Evolutionary conservation across 768 basidiomycete species (phyloP), one percentile per base, ranked within the genome.

Genomic region (Serendipita vermifera): DNA sequence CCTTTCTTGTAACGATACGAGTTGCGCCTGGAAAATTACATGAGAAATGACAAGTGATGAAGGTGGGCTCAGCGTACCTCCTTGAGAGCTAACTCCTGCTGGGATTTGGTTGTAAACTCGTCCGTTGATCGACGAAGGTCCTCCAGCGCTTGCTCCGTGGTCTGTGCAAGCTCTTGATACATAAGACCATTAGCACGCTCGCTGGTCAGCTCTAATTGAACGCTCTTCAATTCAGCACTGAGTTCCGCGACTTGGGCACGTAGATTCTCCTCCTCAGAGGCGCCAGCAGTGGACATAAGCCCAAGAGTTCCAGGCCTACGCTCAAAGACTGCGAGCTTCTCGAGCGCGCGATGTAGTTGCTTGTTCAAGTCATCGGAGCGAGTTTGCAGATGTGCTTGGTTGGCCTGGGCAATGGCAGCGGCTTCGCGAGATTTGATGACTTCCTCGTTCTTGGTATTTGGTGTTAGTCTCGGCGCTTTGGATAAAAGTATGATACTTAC

Each of bases 321-420:
- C 64, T 92, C 89, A 62, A 89, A 93, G 2, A 92, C 86, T 1
- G 87, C 74, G 26, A 92, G 76, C 68, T 91, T 92, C 73, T 91
- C 89, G 41, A 82, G 78, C 56, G 81, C 82, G 29, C 85, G 85
- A 59, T 85, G 80, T 3, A 87, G 67, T 59, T 85, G 82, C 32
- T 71, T 74, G 17, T 67, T 68, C 31, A 87, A 69, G 36, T 82
- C 79, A 17, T 77, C 77, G 3, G 82, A 74, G 26, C 83, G 81
- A 60, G 85, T 80, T 65, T 88, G 82, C 4, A 89, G 75, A 63
- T 89, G 84, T 35, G 75, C 81, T 68, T 81, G 85, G 73, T 80
- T 87, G 0, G 83, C 86, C 64, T 89, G 82, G 2, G 85, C 84
- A 14, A 76, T 76, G 27, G 83, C 72, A 6, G 90, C 76, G 3